Evolutionary conservation across 2,329 filamentous ascomycete species (phyloP).

Genomic region (Alternaria ethzedia): DNA sequence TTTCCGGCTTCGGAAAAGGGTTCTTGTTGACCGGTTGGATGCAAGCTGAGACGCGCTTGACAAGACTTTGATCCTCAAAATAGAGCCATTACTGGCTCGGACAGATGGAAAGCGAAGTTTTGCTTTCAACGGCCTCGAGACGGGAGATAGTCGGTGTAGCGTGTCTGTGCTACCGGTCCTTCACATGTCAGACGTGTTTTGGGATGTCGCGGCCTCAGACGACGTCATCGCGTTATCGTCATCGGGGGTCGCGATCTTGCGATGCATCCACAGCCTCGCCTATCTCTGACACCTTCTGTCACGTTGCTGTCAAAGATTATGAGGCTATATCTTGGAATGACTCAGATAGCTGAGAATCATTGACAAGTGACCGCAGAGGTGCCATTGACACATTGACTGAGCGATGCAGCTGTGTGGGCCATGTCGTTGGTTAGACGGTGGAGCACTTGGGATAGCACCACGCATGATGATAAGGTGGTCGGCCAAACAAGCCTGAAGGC

Average conservation of each 20-base stretch:
- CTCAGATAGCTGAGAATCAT: background rate
- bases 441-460: background rate
- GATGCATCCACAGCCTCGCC: background rate
- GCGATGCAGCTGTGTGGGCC: background rate
- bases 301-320: background rate
- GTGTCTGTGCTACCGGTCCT: background rate
- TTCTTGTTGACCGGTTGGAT: background rate
- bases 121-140: background rate
- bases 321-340: background rate
- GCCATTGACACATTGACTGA: background rate
- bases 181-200: constrained; percentile 2
- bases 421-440: background rate
- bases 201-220: background rate
- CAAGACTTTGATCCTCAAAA: background rate
- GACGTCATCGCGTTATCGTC: constrained; percentile 4
- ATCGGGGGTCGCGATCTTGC: background rate
- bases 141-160: background rate
- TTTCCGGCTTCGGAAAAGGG: background rate
- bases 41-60: background rate
- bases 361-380: background rate
- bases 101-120: constrained; percentile 2
- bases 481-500: background rate
- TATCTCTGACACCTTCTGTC: background rate
- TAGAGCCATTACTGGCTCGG: background rate
- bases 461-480: background rate